Conservation (phyloP, 495 filamentous ascomycete genomes). For the Baudoinia panamericana region DNA sequence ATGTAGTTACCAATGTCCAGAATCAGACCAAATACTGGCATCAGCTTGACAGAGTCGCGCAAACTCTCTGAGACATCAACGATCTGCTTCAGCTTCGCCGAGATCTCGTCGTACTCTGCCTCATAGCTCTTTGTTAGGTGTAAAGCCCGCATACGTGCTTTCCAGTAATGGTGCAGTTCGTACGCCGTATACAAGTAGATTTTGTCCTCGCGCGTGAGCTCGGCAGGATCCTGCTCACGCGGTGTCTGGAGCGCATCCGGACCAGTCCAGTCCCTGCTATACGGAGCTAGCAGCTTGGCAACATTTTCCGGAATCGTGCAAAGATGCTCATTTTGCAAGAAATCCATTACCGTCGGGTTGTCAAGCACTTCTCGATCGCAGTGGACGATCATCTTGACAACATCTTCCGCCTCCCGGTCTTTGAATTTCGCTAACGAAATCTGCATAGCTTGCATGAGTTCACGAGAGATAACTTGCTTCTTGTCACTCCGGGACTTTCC, state of each 20-base stretch:
- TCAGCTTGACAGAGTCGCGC: conserved; percentile 77
- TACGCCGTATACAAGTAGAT: conserved; percentile 87
- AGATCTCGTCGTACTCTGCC: conserved; percentile 81
- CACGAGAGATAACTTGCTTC: conserved; percentile 90
- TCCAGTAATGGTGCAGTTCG: conserved; percentile 97
- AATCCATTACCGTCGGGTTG: conserved; percentile 93
- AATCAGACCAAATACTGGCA: conserved; percentile 92
- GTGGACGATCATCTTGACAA: conserved; percentile 87
- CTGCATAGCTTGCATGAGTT: conserved; percentile 82
- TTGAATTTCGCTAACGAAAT: conserved; percentile 88
- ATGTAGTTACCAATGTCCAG: conserved; percentile 98
- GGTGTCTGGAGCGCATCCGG: conserved; percentile 65
- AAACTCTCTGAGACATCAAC: conserved; percentile 78
- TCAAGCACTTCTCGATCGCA: conserved; percentile 87
- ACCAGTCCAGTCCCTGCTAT: conserved; percentile 92
- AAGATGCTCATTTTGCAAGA: conserved; percentile 81
- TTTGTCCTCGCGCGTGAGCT: conserved; percentile 89
- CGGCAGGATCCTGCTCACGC: conserved; percentile 74
- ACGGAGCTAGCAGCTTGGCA: conserved; percentile 81
- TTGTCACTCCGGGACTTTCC: conserved; percentile 72
- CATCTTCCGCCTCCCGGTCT: conserved; percentile 59
- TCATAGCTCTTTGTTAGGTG: conserved; percentile 75
- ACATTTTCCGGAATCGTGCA: conserved; percentile 85
- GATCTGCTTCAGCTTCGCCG: conserved; percentile 64
- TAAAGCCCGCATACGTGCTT: conserved; percentile 85